Evolutionary conservation across 495 filamentous ascomycete species (phyloP).

Genomic region (Aspergillus nanangensis): DNA sequence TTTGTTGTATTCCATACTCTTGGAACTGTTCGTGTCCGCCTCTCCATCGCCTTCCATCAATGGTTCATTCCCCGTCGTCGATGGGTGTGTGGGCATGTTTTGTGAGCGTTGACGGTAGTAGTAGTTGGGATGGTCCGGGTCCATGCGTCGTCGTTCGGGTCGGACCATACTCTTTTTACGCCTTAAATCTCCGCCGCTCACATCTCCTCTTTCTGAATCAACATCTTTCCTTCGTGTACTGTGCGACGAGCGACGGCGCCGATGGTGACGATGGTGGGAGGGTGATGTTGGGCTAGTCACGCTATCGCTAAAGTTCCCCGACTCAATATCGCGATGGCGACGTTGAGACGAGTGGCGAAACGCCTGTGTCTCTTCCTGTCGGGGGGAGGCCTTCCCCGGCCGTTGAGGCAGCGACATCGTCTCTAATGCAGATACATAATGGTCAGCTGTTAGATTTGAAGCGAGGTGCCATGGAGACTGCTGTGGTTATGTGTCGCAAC

Average conservation of each 20-base stretch:
- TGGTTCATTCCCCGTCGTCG: constrained; percentile 87
- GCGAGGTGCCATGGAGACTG: too few species aligned
- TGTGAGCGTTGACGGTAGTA: constrained; percentile 78
- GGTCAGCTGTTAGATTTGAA: too few species aligned
- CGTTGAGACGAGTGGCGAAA: constrained; percentile 70
- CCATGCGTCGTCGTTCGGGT: constrained; percentile 80
- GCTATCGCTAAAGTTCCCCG: constrained; percentile 48
- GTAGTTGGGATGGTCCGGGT: constrained; percentile 85
- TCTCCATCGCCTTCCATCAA: constrained; percentile 67
- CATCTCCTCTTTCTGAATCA: constrained; percentile 36
- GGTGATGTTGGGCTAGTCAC: constrained; percentile 32
- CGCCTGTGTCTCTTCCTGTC: constrained; percentile 51
- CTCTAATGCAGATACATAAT: too few species aligned
- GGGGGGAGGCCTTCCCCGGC: constrained; percentile 54
- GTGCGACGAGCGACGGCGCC: constrained; percentile 32
- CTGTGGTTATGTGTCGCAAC: too few species aligned
- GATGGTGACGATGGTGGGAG: constrained; percentile 30
- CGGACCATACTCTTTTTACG: constrained; percentile 83
- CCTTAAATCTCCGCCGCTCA: constrained; percentile 23
- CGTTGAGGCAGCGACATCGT: constrained; percentile 66
- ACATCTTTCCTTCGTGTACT: constrained; percentile 29
- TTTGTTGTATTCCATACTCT: constrained; percentile 52
- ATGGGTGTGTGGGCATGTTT: constrained; percentile 82
- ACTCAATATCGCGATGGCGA: constrained; percentile 64
- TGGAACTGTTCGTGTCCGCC: constrained; percentile 50